Evolutionary conservation across 2,329 filamentous ascomycete genomes (phyloP), one percentile per base, ranked within the genome.

Genomic region (Penicillium sp.): DNA sequence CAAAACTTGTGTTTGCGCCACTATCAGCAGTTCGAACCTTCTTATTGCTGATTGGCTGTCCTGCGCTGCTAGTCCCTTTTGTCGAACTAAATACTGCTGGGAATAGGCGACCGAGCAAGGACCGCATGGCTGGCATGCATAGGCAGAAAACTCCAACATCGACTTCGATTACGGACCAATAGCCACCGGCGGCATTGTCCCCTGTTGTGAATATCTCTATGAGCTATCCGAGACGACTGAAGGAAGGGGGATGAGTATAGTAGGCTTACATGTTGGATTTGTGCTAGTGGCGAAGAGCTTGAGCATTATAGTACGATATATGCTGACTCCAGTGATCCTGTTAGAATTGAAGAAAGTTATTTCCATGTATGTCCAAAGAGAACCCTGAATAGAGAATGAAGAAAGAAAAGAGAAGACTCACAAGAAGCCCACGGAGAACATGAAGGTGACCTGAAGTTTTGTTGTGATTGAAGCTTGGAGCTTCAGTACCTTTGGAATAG

Each of bases 251-350:
- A 36, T 18, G 4, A 2, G 15, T 37, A 17, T 15, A 29, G n/a
- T 7, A 13, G 17, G 2, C 23, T 6, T 50, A 50, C 47, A 50
- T 32, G 47, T 50, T 26, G 47, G 32, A 40, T 50, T 50, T 8
- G 47, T 51, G 20, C 32, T 51, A 2, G 37, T 41, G 29, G 40
- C 41, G 24, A 49, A 53, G 15, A 41, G 29, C 17, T 52, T 55
- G n/a, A 57, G 52, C 48, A 51, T 55, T 13, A 55, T 24, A 8
- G 53, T 41, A 43, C 54, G 52, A 32, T 55, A 55, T 13, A 57
- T 52, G 47, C 54, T 51, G 17, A 57, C 54, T 8, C 51, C 54
- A 9, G 54, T 57, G 30, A 57, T 54, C 15, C 54, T 57, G 40
- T 39, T 32, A n/a, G n/a, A n/a, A n/a, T 7, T 7, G 7, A 6